Conservation (phyloP, 148 eudicot species). For the Fagopyrum tataricum region DNA sequence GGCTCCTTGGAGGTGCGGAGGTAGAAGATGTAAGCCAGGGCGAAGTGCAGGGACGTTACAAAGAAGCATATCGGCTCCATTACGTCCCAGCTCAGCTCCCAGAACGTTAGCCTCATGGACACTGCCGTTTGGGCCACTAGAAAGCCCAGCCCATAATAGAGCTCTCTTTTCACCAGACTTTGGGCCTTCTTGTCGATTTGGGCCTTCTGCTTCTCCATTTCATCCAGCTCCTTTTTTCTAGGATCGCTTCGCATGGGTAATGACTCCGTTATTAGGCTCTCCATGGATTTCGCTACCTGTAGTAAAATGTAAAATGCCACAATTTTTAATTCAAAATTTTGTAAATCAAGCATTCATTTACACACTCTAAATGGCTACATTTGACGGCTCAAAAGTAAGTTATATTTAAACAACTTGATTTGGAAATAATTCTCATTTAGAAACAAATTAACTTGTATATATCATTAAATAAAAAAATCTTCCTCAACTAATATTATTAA, state of each 20-base stretch:
- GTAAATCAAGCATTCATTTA: not conserved
- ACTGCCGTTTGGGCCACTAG: conserved; percentile 40
- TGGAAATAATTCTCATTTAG: not conserved
- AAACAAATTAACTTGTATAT: too few relatives aligned
- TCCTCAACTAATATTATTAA: too few relatives aligned
- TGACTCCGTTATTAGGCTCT: conserved; percentile 31
- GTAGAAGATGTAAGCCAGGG: conserved; percentile 48
- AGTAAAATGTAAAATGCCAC: too few relatives aligned
- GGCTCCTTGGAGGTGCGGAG: conserved; percentile 59
- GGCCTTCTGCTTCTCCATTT: conserved; percentile 40
- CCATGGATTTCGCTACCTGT: conserved; percentile 60
- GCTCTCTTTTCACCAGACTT: conserved; percentile 34
- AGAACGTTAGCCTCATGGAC: conserved; percentile 73
- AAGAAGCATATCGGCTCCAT: conserved; percentile 86
- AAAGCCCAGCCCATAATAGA: conserved; percentile 57
- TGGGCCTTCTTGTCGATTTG: conserved; percentile 40
- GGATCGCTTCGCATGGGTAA: conserved; percentile 48
- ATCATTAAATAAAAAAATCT: too few relatives aligned
- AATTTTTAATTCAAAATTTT: too few relatives aligned
- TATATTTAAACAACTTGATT: too few relatives aligned
- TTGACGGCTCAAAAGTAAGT: too few relatives aligned
- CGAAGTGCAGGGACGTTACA: conserved; percentile 54
- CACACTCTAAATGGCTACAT: too few relatives aligned
- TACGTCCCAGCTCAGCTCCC: conserved; percentile 78
- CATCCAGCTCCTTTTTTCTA: conserved; percentile 42